phyloP scores from a whole-genome alignment of 1,284 basidiomycete species.

The Cryptococcus hybrid region DNA sequence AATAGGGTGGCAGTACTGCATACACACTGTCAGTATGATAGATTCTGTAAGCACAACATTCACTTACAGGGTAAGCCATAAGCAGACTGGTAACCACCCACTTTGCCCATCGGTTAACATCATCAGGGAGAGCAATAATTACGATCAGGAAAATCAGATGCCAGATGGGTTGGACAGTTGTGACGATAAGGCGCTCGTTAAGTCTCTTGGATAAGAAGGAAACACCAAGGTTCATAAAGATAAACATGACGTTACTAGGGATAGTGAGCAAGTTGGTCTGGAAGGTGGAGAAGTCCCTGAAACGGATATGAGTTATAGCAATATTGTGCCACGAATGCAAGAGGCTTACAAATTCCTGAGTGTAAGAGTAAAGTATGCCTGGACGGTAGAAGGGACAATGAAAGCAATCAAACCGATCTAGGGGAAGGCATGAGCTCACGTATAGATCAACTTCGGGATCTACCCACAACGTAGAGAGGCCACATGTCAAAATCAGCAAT shows the following conservation, averaged over 20 bases:
- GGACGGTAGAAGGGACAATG: constrained; percentile 30
- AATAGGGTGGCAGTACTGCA: constrained; percentile 26
- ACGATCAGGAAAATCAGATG: constrained; percentile 31
- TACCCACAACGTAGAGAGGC: constrained; percentile 51
- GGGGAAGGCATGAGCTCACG: constrained; percentile 10
- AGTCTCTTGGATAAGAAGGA: constrained; percentile 9
- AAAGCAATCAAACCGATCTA: constrained; percentile 44
- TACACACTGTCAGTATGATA: background rate
- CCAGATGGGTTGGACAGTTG: constrained; percentile 26
- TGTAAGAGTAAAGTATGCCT: constrained; percentile 59
- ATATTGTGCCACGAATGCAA: constrained; percentile 47
- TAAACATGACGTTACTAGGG: constrained; percentile 31
- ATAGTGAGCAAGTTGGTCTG: constrained; percentile 63
- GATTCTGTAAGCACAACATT: background rate
- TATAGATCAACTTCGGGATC: constrained; percentile 4
- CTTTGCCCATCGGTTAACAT: constrained; percentile 21
- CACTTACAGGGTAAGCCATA: constrained; percentile 16
- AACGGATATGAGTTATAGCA: constrained; percentile 62
- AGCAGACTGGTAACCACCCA: constrained; percentile 21
- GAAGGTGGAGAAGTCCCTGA: constrained; percentile 62
- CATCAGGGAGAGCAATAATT: constrained; percentile 23
- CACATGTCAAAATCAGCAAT: constrained; percentile 55
- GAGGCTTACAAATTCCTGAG: constrained; percentile 49
- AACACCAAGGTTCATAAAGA: constrained; percentile 49
- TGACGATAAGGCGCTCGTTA: constrained; percentile 20